A percentile compares a stretch with the other conserved stretches of the same genome.
Conservation (phyloP, 495 filamentous ascomycete species). For the Amorphotheca resinae region DNA sequence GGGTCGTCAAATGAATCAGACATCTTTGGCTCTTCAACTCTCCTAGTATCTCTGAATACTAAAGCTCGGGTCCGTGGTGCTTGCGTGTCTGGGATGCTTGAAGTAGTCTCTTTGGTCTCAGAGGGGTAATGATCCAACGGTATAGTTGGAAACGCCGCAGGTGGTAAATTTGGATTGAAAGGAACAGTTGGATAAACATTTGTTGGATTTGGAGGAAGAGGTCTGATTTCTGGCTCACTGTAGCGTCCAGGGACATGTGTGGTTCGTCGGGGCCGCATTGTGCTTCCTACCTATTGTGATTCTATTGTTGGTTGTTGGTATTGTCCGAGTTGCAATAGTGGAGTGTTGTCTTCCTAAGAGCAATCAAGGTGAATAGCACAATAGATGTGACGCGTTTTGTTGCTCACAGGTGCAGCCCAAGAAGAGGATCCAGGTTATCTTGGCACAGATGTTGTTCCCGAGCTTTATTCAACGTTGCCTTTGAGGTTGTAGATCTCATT, state of each 20-base stretch:
- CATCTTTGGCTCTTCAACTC: not conserved
- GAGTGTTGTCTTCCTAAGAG: too few species aligned
- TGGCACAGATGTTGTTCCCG: too few species aligned
- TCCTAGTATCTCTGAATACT: not conserved
- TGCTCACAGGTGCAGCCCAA: too few species aligned
- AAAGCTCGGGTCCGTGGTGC: not conserved
- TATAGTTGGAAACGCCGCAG: slow-evolving; percentile 3
- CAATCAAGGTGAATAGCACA: too few species aligned
- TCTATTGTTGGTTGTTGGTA: not conserved
- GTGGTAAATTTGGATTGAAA: slow-evolving; percentile 8
- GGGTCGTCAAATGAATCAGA: not conserved
- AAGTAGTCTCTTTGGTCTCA: not conserved
- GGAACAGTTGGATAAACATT: not conserved
- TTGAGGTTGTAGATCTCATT: too few species aligned
- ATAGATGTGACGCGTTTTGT: too few species aligned
- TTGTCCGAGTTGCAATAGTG: too few species aligned
- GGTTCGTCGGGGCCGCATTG: slow-evolving; percentile 1
- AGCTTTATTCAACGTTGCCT: too few species aligned
- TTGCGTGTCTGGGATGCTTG: not conserved
- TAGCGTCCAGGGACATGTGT: slow-evolving; percentile 3
- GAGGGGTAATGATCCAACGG: slow-evolving; percentile 1
- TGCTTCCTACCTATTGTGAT: not conserved
- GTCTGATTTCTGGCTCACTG: not conserved
- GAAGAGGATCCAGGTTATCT: too few species aligned
- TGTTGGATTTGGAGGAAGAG: slow-evolving; percentile 1